Conservation (phyloP, 805 yeast genomes). For the Cyberlindnera lachancei region DNA sequence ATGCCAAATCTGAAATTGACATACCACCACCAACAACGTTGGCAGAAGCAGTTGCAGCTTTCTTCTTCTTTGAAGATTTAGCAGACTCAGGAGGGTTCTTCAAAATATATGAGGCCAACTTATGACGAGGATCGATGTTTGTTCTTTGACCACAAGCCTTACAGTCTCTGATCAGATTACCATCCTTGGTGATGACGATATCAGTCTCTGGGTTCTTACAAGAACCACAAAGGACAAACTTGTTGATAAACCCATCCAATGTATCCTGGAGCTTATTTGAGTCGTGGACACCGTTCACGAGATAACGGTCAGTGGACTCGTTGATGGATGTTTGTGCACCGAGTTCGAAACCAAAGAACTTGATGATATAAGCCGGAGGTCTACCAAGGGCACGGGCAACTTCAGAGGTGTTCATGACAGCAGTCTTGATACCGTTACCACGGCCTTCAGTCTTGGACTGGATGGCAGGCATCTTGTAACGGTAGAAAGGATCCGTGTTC, state of each 20-base stretch:
- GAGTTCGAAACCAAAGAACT: constrained; percentile 91
- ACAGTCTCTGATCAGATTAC: constrained; percentile 80
- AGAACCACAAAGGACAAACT: constrained; percentile 86
- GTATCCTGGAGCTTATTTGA: constrained; percentile 85
- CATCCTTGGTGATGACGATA: constrained; percentile 69
- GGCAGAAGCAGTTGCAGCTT: constrained; percentile 80
- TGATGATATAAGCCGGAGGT: constrained; percentile 87
- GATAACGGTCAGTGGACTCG: constrained; percentile 75
- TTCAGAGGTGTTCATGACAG: constrained; percentile 80
- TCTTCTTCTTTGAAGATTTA: constrained; percentile 44
- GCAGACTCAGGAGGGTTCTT: constrained; percentile 80
- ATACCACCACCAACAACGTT: constrained; percentile 84
- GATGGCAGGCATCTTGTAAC: constrained; percentile 98
- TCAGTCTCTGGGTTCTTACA: constrained; percentile 99
- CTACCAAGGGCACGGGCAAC: constrained; percentile 92
- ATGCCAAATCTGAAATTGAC: constrained; percentile 72
- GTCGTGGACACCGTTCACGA: constrained; percentile 94
- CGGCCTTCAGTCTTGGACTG: constrained; percentile 97
- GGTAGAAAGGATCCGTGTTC: constrained; percentile 96
- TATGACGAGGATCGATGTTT: constrained; percentile 76
- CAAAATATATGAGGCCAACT: constrained; percentile 75
- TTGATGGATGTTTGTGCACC: constrained; percentile 92
- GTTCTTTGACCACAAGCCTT: constrained; percentile 96
- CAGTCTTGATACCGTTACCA: constrained; percentile 98
- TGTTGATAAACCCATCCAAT: constrained; percentile 88